These are phyloP conservation scores for Coemansia aciculifera DNA, from an alignment of 192 early-diverging fungal species.

Conservation along the genomic window DNA sequence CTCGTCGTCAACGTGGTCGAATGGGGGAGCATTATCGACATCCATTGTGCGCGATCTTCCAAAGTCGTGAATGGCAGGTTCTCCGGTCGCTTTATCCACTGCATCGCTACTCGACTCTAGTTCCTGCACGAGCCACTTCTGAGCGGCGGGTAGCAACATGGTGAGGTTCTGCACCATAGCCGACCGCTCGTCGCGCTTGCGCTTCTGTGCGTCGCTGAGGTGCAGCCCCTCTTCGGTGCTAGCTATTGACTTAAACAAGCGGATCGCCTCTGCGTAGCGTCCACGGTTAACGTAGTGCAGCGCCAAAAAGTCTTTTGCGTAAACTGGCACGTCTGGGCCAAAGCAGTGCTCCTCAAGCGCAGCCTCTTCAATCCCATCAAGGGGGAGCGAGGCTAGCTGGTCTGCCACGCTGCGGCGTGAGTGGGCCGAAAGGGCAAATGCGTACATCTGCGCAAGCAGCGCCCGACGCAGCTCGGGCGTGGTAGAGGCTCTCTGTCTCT, in stretches of 20 bases:
- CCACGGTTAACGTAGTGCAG: conserved; percentile 48
- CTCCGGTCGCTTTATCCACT: not conserved
- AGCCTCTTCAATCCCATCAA: conserved; percentile 35
- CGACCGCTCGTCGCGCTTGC: conserved; percentile 38
- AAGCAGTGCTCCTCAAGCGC: conserved; percentile 34
- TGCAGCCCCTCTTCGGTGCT: conserved; percentile 5
- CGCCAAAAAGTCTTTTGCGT: conserved; percentile 49
- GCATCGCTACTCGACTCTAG: conserved; percentile 13
- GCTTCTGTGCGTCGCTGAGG: conserved; percentile 19
- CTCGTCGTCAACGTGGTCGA: not conserved
- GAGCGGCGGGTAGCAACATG: conserved; percentile 46
- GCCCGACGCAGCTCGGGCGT: conserved; percentile 23
- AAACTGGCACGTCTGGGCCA: conserved; percentile 8
- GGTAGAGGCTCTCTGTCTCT: conserved; percentile 18
- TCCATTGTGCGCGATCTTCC: conserved; percentile 8
- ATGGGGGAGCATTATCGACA: not conserved
- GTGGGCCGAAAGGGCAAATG: conserved; percentile 31
- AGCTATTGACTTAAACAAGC: conserved; percentile 31
- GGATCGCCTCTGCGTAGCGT: conserved; percentile 45
- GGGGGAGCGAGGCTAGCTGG: conserved; percentile 33
- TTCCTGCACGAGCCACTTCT: conserved; percentile 34
- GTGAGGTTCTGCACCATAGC: conserved; percentile 37
- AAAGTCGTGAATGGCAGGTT: not conserved
- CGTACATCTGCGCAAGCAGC: conserved; percentile 47
- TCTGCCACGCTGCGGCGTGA: conserved; percentile 19